Conservation (phyloP, 2,329 filamentous ascomycete species). For the Tolypocladium sp. region DNA sequence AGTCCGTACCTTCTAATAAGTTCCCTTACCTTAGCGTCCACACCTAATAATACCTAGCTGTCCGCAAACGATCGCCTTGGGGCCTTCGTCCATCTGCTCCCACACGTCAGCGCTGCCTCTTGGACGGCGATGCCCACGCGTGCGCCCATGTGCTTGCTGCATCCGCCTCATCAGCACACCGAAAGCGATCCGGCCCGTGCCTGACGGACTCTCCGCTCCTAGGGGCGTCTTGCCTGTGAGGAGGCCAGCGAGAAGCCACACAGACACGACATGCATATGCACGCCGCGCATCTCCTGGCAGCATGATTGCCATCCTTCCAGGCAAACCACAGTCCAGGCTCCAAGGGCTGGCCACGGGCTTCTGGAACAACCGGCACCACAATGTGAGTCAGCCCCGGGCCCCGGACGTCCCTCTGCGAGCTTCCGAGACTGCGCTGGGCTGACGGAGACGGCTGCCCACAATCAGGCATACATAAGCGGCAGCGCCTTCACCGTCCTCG, state of each 20-base stretch:
- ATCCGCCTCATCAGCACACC: neutral
- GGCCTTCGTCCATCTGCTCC: neutral
- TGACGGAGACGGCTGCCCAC: neutral
- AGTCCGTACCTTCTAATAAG: no score
- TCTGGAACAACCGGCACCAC: constrained; percentile 64
- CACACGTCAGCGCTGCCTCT: neutral
- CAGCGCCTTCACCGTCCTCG: constrained; percentile 76
- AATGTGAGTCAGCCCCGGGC: constrained; percentile 44
- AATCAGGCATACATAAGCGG: constrained; percentile 79
- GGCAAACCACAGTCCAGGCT: constrained; percentile 70
- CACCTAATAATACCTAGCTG: neutral
- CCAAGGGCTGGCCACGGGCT: constrained; percentile 65
- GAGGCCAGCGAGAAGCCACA: neutral
- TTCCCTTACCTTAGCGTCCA: no score
- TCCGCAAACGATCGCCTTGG: neutral
- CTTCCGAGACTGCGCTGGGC: neutral
- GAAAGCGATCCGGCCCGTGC: neutral
- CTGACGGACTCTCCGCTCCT: neutral
- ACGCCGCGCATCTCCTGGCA: constrained; percentile 12
- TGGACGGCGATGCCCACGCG: neutral
- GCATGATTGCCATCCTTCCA: constrained; percentile 71
- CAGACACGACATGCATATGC: neutral
- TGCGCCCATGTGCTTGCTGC: neutral
- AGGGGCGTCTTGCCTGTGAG: neutral
- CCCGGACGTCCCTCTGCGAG: neutral